Conservation (phyloP, 495 filamentous ascomycete species). For the Opeltia flavorubescens region DNA sequence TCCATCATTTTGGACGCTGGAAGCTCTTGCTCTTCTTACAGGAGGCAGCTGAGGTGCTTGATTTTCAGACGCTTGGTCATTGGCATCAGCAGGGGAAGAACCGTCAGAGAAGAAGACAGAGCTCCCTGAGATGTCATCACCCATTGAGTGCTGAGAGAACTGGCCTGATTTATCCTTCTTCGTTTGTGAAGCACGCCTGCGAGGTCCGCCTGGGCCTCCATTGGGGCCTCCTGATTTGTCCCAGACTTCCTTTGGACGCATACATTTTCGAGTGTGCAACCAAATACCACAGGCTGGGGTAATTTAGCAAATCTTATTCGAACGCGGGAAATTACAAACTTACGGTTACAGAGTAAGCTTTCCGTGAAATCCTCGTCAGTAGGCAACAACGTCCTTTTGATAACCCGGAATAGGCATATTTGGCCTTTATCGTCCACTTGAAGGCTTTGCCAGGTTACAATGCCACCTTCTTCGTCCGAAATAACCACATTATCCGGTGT, state of each 20-base stretch:
- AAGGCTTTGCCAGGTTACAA: slow-evolving; percentile 51
- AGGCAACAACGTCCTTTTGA: slow-evolving; percentile 64
- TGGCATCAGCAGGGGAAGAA: slow-evolving; percentile 13
- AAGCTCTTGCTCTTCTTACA: slow-evolving; percentile 19
- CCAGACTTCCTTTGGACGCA: slow-evolving; percentile 76
- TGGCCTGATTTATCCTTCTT: slow-evolving; percentile 5
- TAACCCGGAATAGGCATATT: slow-evolving; percentile 47
- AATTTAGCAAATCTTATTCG: slow-evolving; percentile 12
- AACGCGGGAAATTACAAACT: slow-evolving; percentile 22
- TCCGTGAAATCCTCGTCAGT: slow-evolving; percentile 50
- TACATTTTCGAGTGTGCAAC: slow-evolving; percentile 73
- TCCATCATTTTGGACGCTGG: slow-evolving; percentile 18
- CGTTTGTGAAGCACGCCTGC: slow-evolving; percentile 25
- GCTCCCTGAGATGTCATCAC: background rate
- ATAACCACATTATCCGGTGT: slow-evolving; percentile 47
- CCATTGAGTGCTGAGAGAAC: slow-evolving; percentile 1
- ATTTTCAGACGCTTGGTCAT: slow-evolving; percentile 13
- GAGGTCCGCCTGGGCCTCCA: slow-evolving; percentile 19
- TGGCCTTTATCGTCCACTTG: slow-evolving; percentile 44
- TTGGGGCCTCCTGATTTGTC: slow-evolving; percentile 38
- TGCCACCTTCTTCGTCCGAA: slow-evolving; percentile 48
- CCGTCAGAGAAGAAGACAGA: slow-evolving; percentile 5
- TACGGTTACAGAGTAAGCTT: slow-evolving; percentile 77
- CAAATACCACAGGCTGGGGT: slow-evolving; percentile 71
- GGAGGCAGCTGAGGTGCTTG: slow-evolving; percentile 18